Conservation (phyloP, 352 stramenopile species). For the Globisporangium spiculum region DNA sequence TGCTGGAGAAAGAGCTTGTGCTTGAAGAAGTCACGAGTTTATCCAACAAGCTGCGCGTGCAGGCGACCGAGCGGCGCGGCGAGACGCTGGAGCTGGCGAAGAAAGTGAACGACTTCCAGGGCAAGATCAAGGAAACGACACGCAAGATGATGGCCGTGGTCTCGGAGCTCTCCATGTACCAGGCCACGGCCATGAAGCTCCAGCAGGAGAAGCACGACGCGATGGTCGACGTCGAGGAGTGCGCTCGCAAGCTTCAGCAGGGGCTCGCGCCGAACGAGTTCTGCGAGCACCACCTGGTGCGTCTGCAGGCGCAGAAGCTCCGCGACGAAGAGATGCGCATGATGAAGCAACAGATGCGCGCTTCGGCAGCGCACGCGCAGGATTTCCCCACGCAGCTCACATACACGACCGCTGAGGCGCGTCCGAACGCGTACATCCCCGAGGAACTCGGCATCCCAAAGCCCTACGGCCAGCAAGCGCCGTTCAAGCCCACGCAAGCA, state of each 20-base stretch:
- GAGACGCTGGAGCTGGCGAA: slow-evolving; percentile 84
- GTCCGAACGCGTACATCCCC: slow-evolving; percentile 94
- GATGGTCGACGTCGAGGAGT: slow-evolving; percentile 67
- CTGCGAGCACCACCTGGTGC: slow-evolving; percentile 74
- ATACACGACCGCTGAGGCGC: slow-evolving; percentile 88
- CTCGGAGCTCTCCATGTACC: slow-evolving; percentile 94
- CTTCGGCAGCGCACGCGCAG: slow-evolving; percentile 43
- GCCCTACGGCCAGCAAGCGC: slow-evolving; percentile 88
- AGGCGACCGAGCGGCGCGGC: slow-evolving; percentile 72
- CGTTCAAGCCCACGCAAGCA: slow-evolving; percentile 89
- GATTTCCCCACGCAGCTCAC: slow-evolving; percentile 70
- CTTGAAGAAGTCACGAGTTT: slow-evolving; percentile 91
- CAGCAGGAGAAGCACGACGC: slow-evolving; percentile 89
- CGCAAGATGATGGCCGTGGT: slow-evolving; percentile 94
- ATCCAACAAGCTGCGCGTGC: slow-evolving; percentile 78
- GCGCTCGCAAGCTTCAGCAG: slow-evolving; percentile 45
- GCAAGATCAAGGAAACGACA: slow-evolving; percentile 88
- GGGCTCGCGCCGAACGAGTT: slow-evolving; percentile 74
- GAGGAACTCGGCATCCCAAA: slow-evolving; percentile 91
- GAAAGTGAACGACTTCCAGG: slow-evolving; percentile 90
- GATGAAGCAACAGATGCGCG: slow-evolving; percentile 39
- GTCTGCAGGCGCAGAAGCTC: slow-evolving; percentile 53
- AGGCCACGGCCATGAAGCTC: slow-evolving; percentile 92
- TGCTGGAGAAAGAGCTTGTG: slow-evolving; percentile 94
- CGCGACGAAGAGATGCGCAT: slow-evolving; percentile 44